Conservation (phyloP, 78 protist species). For the Dictyostelium intermedium region DNA sequence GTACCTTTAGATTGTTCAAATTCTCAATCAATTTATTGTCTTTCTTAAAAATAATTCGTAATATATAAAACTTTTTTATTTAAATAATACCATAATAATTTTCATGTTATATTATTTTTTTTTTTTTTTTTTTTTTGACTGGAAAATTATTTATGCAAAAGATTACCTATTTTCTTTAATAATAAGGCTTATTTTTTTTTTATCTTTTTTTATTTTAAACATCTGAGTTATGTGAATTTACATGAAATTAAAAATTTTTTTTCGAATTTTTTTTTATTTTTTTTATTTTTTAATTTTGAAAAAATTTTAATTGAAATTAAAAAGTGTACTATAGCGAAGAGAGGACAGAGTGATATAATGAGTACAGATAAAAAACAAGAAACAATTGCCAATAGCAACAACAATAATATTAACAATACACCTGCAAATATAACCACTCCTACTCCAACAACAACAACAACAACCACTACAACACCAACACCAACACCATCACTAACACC, state of each 20-base stretch:
- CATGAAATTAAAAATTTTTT: not conserved
- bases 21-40: not conserved
- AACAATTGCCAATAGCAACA: not conserved
- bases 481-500: not conserved
- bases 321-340: not conserved
- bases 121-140: no score
- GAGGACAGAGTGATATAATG: not conserved
- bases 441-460: not conserved
- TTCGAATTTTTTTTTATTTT: not conserved
- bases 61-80: not conserved
- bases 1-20: not conserved
- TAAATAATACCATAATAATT: no score
- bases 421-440: not conserved
- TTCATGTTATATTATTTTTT: no score
- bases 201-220: no score
- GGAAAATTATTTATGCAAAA: no score
- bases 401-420: not conserved
- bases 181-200: no score
- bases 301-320: not conserved
- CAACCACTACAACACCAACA: not conserved
- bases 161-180: no score
- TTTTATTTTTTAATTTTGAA: not conserved
- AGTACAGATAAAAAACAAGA: conserved; percentile 20
- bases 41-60: not conserved
- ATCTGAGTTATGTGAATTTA: not conserved